Percentiles rank a stretch among this genome's conserved stretches.
phyloP scores from a whole-genome alignment of 305 asterid species.

The Fraxinus dipetala region DNA sequence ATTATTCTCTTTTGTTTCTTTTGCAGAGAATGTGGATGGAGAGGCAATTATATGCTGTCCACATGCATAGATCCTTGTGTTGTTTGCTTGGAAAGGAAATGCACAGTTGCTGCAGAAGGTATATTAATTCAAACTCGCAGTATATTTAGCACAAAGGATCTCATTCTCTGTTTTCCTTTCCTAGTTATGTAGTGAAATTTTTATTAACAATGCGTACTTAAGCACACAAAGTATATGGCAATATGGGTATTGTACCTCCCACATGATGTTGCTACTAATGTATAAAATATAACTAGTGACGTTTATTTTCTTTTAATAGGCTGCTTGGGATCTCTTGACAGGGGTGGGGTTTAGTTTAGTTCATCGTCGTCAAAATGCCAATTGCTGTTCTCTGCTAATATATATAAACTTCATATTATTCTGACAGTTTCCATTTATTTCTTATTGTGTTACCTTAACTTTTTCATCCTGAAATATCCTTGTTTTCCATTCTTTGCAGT shows the following conservation, averaged over 20 bases:
- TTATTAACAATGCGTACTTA: neutral
- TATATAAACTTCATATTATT: neutral
- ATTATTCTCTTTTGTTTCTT: conserved; percentile 15
- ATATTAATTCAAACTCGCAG: conserved; percentile 11
- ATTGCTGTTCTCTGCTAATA: neutral
- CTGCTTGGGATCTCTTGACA: neutral
- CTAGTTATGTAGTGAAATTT: neutral
- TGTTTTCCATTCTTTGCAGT: neutral
- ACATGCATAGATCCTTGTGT: conserved; percentile 77
- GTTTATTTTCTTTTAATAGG: neutral
- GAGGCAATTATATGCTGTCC: conserved; percentile 40
- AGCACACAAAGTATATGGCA: neutral
- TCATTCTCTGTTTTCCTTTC: neutral
- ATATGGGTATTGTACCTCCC: neutral
- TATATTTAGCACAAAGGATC: neutral
- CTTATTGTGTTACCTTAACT: neutral
- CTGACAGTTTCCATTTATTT: neutral
- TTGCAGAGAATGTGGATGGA: conserved; percentile 84
- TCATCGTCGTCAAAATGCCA: neutral
- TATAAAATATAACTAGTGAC: neutral
- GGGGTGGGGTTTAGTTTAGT: neutral
- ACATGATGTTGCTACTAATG: neutral
- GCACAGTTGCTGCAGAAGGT: conserved; percentile 93
- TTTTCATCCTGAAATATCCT: neutral
- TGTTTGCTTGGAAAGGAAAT: conserved; percentile 83